phyloP scores from a whole-genome alignment of 2,329 filamentous ascomycete species.

The Elsinoe fawcettii region DNA sequence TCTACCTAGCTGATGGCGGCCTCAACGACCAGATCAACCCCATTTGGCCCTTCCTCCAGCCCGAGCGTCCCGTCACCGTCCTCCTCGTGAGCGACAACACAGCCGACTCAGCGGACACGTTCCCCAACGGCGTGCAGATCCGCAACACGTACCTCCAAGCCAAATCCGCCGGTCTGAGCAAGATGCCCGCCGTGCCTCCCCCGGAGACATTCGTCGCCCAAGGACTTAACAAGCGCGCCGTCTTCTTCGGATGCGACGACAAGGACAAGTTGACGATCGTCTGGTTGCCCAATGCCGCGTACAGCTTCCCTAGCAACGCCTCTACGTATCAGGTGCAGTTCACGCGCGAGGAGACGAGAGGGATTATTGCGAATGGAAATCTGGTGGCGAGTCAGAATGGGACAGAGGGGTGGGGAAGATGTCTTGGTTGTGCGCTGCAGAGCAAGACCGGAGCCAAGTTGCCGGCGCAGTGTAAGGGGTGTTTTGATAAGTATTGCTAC shows the following conservation, averaged over 20 bases:
- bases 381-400: conserved; percentile 34
- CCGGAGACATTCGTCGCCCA: conserved; percentile 50
- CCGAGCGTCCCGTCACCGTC: conserved; percentile 49
- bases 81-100: conserved; percentile 59
- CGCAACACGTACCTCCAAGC: conserved; percentile 52
- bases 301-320: conserved; percentile 30
- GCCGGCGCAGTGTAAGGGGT: conserved; percentile 32
- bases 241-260: conserved; percentile 56
- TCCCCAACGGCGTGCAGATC: conserved; percentile 55
- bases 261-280: conserved; percentile 29
- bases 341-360: conserved; percentile 28
- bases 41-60: conserved; percentile 45
- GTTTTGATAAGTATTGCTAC: conserved; percentile 37
- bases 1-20: conserved; percentile 47
- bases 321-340: conserved; percentile 32
- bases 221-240: conserved; percentile 51
- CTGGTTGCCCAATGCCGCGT: conserved; percentile 40
- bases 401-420: conserved; percentile 31
- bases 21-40: conserved; percentile 45
- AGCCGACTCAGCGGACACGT: conserved; percentile 51
- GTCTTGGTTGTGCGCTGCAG: conserved; percentile 38
- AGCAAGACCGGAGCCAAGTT: conserved; percentile 28
- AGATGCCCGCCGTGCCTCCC: conserved; percentile 53
- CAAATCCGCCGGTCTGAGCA: conserved; percentile 42
- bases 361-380: conserved; percentile 36